Conservation (phyloP, 306 rosid species). For the Quercus suber region DNA sequence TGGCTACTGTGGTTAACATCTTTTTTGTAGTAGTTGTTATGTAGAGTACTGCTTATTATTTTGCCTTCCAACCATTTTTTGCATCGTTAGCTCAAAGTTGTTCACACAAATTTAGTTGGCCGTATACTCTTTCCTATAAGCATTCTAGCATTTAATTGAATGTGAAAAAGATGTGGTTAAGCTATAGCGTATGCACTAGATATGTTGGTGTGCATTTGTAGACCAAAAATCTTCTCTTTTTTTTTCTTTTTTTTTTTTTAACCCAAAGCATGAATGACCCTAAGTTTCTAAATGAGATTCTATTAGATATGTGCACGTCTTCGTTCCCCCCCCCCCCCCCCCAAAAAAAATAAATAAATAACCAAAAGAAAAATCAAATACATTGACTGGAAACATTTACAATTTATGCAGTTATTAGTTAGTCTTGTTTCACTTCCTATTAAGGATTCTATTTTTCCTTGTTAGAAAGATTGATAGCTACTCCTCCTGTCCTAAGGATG, state of each 20-base stretch:
- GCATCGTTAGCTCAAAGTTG: neutral
- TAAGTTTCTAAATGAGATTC: neutral
- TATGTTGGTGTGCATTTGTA: neutral
- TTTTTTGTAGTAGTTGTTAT: neutral
- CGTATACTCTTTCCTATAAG: neutral
- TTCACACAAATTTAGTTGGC: neutral
- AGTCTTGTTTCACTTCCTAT: neutral
- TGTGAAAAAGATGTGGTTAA: neutral
- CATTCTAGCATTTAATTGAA: neutral
- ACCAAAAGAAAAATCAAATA: too few species aligned
- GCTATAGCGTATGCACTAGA: neutral
- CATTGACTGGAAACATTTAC: neutral
- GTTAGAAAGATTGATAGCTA: too few species aligned
- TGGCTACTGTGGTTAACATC: neutral
- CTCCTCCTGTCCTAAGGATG: neutral
- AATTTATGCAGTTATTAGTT: neutral
- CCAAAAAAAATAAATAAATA: too few species aligned
- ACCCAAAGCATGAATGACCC: neutral
- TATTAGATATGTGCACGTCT: too few species aligned
- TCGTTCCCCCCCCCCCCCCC: accelerated
- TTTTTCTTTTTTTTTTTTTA: neutral
- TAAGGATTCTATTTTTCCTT: neutral
- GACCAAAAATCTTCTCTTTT: neutral
- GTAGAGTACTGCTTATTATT: neutral
- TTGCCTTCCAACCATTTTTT: neutral